Evolutionary conservation across 2,329 filamentous ascomycete species (phyloP).

Genomic region (Neonectria ditissima): DNA sequence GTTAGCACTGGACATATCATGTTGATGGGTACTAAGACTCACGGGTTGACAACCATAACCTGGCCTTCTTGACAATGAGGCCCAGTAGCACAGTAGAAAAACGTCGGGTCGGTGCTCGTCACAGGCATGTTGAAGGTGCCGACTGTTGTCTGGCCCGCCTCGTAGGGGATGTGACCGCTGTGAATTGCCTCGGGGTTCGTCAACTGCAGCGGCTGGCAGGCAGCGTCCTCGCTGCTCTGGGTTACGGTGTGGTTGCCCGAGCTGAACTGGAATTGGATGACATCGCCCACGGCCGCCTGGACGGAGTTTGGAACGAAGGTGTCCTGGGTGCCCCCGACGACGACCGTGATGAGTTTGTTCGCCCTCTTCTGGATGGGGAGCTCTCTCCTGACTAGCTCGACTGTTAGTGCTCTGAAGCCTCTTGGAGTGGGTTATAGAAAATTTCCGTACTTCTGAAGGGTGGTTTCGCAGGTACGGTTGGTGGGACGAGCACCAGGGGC

Average conservation of each 20-base stretch:
- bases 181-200: constrained; percentile 50
- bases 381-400: constrained; percentile 23
- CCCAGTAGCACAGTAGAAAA: constrained; percentile 62
- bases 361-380: constrained; percentile 26
- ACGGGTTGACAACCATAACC: constrained; percentile 64
- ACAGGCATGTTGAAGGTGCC: constrained; percentile 62
- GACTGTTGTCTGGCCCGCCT: constrained; percentile 51
- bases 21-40: constrained; percentile 14
- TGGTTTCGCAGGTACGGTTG: background rate
- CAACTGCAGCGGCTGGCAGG: constrained; percentile 55
- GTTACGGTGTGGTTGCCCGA: constrained; percentile 59
- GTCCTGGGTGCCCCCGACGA: constrained; percentile 53
- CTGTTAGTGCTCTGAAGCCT: background rate
- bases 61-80: constrained; percentile 64
- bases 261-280: constrained; percentile 58
- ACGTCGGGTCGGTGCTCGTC: constrained; percentile 58
- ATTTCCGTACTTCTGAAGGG: constrained; percentile 19
- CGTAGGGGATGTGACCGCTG: constrained; percentile 56
- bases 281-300: constrained; percentile 51
- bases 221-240: constrained; percentile 49
- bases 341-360: constrained; percentile 47
- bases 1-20: background rate
- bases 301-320: constrained; percentile 54
- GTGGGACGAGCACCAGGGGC: constrained; percentile 1
- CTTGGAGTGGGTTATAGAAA: background rate